These are phyloP conservation scores for Acanthamoeba culbertsoni DNA, from an alignment of 208 protist genomes.

Conservation along the genomic window DNA sequence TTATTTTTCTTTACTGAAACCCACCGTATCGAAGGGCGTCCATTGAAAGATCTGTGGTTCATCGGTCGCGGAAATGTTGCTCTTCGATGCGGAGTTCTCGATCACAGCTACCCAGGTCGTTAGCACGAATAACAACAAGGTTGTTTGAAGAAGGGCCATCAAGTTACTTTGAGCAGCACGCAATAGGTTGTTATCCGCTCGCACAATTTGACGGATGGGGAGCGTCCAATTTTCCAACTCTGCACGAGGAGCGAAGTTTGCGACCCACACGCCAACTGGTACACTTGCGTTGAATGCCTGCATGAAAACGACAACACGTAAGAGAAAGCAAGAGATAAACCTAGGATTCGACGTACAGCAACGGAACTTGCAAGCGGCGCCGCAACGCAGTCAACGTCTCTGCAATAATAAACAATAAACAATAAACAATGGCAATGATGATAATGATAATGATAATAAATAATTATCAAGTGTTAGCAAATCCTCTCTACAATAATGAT, in stretches of 20 bases:
- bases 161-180: background rate
- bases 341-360: background rate
- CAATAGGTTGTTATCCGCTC: constrained; percentile 21
- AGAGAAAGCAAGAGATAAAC: background rate
- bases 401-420: background rate
- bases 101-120: background rate
- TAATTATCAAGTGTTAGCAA: too few relatives aligned
- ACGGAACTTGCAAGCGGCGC: background rate
- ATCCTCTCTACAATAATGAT: background rate
- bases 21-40: background rate
- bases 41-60: background rate
- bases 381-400: background rate
- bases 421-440: background rate
- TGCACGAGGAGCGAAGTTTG: background rate
- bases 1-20: too few relatives aligned
- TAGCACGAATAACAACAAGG: background rate
- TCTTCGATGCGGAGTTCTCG: background rate
- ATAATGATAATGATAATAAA: too few relatives aligned
- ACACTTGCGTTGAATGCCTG: background rate
- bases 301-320: background rate
- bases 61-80: background rate
- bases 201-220: background rate
- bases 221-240: background rate
- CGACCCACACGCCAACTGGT: background rate
- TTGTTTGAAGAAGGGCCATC: background rate